These are phyloP conservation scores for Cupressus sempervirens DNA, from an alignment of 75 land plant genomes.

Conservation along the genomic window DNA sequence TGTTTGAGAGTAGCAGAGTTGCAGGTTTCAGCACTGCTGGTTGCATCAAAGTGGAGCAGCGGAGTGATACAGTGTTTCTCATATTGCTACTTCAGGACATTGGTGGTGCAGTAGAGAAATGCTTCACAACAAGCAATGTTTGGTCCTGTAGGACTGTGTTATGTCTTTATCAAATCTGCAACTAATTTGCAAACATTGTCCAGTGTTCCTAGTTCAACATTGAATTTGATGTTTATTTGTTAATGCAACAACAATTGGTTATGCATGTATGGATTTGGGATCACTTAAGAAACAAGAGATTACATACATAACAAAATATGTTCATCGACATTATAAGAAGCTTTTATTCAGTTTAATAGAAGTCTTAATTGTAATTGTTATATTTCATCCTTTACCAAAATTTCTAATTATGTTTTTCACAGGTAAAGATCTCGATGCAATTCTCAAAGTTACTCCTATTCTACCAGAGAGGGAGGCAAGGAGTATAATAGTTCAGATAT, in stretches of 20 bases:
- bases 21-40: no score
- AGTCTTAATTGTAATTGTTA: background rate
- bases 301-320: background rate
- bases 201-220: no score
- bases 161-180: no score
- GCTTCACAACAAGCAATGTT: no score
- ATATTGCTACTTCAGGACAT: no score
- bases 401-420: slow-evolving; percentile 6
- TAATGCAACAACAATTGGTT: background rate
- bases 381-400: background rate
- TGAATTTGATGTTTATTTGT: no score
- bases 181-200: no score
- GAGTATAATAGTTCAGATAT: slow-evolving; percentile 87
- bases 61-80: no score
- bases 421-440: slow-evolving; percentile 98
- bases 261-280: background rate
- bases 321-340: background rate
- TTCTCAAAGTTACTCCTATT: slow-evolving; percentile 81
- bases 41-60: no score
- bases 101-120: no score
- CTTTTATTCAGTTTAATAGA: background rate
- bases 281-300: background rate
- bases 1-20: no score
- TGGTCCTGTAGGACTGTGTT: no score
- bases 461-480: slow-evolving; percentile 91